Evolutionary conservation across 2,329 filamentous ascomycete genomes (phyloP), one percentile per base, ranked within the genome.

Genomic region (Akanthomyces uredinophilus): DNA sequence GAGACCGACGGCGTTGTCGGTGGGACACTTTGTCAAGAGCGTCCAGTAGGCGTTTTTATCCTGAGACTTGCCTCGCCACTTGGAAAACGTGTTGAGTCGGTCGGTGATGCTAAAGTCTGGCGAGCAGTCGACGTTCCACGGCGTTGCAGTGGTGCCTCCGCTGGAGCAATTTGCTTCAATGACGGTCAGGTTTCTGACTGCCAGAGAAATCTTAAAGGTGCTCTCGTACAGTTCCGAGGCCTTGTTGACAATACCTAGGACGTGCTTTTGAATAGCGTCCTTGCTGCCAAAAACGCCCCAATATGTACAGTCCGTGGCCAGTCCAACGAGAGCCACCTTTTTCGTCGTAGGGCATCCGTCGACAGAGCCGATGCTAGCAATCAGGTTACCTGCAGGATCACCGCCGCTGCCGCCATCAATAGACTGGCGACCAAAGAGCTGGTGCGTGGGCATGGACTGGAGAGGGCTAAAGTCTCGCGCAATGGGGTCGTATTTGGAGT

Each of bases 31-130:
- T 60, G 87, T 93, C 70, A 96, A 81, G 35, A 96, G 80, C 3
- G 91, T 96, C 94, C 94, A 99, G 76, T 96, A 96, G 18, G 93
- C 93, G 74, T 96, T 96, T 57, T 76, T 82, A 73, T 99, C 95
- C 4, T 81, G 75, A 66, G 87, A 87, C 52, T 86, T 79, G 16
- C 93, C 92, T 66, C 95, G 87, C 95, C 95, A 99, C 53, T 81
- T 76, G 1, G 93, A 97, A 74, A 99, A 98, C 24, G 91, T 79
- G 73, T 92, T 96, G 57, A 99, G 79, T 0, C 95, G 90, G 66
- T 88, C 82, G 51, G 87, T 87, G 65, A 99, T 92, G 32, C 85
- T 82, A 41, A 82, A 76, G 37, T 80, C 78, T 64, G 78, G 72
- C 63, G 80, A 82, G 75, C 95, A 99, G 24, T 78, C 84, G 60